Base-by-base conservation (phyloP, 2,329 filamentous ascomycete genomes). In the Verticillium albo-atrum region DNA sequence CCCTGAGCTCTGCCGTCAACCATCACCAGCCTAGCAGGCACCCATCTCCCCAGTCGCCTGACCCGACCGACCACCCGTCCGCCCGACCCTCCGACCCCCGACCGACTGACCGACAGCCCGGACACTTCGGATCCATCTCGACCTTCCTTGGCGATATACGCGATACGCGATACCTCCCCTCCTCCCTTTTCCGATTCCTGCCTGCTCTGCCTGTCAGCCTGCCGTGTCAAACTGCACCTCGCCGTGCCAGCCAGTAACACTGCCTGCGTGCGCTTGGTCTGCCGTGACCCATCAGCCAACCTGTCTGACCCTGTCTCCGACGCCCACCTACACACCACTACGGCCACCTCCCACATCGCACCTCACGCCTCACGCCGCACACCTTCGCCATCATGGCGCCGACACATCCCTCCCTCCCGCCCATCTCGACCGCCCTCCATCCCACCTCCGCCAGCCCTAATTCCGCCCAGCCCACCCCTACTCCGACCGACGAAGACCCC, bases 401-500 rank as follows among this genome's bases (percentile, higher is more conserved):
- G 42, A 52, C 50, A 35, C 12, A 35, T 55, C 58, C n/a, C 26
- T 12, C 26, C 50, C 32, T n/a, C 20, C 55, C 35, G 17, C 47
- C 9, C 34, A 23, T 50, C 32, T 50, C 47, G 30, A 27, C 32
- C 25, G 20, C 30, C 51, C 51, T 50, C 17, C 50, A 50, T 47
- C 34, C 53, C 56, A 58, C 50, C 35, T 20, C 42, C 58, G 59
- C 25, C 55, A 37, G 20, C 50, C 56, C 35, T 47, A 58, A 25
- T 55, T 34, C 27, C 35, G 58, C 37, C 53, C 57, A 54, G 28
- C 57, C 28, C 56, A 58, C 58, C 58, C n/a, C 60, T 60, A 27
- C 57, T 35, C 42, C 57, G 54, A 59, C 56, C 26, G 72, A 74
- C 53, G 71, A 75, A 50, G 72, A 71, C 47, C 59, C 72, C 28